Base-by-base conservation (phyloP, 1,284 basidiomycete genomes). In the Cryptococcus sp. region DNA sequence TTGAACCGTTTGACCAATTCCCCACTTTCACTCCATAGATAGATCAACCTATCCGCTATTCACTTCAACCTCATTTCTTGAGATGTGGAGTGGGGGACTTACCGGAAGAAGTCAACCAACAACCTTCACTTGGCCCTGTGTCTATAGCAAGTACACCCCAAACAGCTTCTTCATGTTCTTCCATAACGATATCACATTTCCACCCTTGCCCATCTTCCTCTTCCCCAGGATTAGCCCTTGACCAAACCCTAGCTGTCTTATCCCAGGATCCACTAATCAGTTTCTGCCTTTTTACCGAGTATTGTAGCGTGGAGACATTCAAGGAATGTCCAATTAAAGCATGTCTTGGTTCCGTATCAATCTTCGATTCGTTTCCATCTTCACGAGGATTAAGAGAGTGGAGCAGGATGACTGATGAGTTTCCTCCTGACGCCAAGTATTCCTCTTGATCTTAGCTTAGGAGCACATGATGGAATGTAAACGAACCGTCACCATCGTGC, bases 231-330 rank as follows among this genome's bases (percentile, higher is more conserved):
- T 37, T 50, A 10, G 36, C 5, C 18, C 49, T 32, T 1, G 43
- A 25, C 68, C 68, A 70, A 1, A 70, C 55, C 37, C 68, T 49
- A 10, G 66, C 68, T 1, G 68, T 64, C 21, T 52, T 49, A 52
- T 70, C 68, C 66, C 68, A 70, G 51, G 64, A 67, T 13, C 62
- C 65, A 43, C 64, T 66, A 28, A 69, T 57, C 19, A 70, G 54
- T 48, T 58, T 59, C 21, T 49, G 25, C n/a, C 36, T 49, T 22
- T 46, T 56, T 0, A 46, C 10, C 7, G 57, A 61, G 36, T 62
- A 70, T 1, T 36, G 16, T 21, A 70, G 52, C 1, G 61, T 53
- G 48, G 66, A 70, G 16, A 70, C 62, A 43, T 70, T 70, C 2
- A 62, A 49, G n/a, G 50, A 37, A 40, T 70, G 68, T 2, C 68